Evolutionary conservation across 1,284 basidiomycete genomes (phyloP), one percentile per base, ranked within the genome.

Genomic region (Inonotus obliquus): DNA sequence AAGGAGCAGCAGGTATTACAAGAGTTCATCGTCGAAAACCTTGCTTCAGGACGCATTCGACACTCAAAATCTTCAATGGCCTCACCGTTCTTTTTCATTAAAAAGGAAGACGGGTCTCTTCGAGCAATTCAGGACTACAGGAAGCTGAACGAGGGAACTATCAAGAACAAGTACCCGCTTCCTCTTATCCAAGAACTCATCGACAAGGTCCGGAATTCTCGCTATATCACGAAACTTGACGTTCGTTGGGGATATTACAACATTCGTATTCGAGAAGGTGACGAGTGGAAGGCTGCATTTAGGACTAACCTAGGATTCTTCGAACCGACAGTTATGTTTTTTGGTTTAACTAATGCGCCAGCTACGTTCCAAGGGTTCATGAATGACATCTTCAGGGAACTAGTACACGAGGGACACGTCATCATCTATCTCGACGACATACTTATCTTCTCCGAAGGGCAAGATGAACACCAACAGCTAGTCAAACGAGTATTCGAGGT

Each of bases 311-410:
- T 67, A 13, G 75, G 73, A 23, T 41, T 68, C 1, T 77, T 67
- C 62, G 70, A 76, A 65, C 71, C 58, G 49, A 35, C 59, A 1
- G 71, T 75, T 29, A 70, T 76, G 74, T 71, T 70, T 0, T 74
- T 74, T 56, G 73, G 77, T 0, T 65, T 78, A 2, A 73, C 71
- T 45, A 79, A 79, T 62, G 73, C 73, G 0, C 77, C 76, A 0
- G 69, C 74, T 0, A 66, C 69, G 0, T 74, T 75, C 65, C 74
- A 61, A 48, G 27, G 13, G 0, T 57, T 61, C 25, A 61, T 61
- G 54, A 51, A 61, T 19, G 39, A 56, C 21, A 57, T 61, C 25
- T 47, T 61, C 10, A 11, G 25, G 4, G 55, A 57, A 6, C 11
- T 55, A n/a, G 56, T 67, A 37, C 17, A 25, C 11, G 44, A 32